Evolutionary conservation across 306 rosid species (phyloP).

Genomic region (Gleditsia sinensis): DNA sequence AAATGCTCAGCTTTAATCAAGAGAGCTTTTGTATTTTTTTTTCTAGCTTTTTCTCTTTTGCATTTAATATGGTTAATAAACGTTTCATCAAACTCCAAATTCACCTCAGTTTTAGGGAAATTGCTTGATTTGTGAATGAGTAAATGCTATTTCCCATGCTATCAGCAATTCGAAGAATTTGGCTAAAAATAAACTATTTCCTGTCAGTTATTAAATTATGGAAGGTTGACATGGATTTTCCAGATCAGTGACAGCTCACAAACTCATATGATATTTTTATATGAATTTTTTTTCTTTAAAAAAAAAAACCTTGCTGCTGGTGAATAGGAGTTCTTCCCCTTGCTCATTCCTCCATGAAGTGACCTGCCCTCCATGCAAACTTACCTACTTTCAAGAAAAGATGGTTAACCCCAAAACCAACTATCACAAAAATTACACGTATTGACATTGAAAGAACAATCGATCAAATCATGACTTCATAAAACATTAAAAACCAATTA

Average conservation of each 20-base stretch:
- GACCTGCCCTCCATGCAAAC: constrained; percentile 92
- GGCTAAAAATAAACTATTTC: constrained; percentile 17
- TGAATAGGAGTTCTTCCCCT: constrained; percentile 92
- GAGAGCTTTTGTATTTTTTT: background rate
- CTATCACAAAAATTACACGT: constrained; percentile 12
- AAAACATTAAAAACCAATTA: constrained; percentile 12
- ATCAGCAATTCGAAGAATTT: background rate
- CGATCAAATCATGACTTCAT: constrained; percentile 16
- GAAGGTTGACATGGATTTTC: constrained; percentile 25
- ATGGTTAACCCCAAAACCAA: constrained; percentile 3
- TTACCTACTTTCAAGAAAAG: constrained; percentile 58
- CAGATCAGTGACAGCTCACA: constrained; percentile 15
- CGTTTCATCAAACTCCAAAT: constrained; percentile 7
- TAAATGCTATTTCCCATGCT: background rate
- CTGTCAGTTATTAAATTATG: background rate
- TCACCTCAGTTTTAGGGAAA: constrained; percentile 8
- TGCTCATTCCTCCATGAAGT: constrained; percentile 84
- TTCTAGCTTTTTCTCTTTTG: background rate
- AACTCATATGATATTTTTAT: background rate
- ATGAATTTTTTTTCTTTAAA: background rate
- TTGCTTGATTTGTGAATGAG: constrained; percentile 4
- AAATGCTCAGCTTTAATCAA: constrained; percentile 14
- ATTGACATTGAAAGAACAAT: background rate
- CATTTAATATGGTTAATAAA: constrained; percentile 5
- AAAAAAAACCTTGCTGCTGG: constrained; percentile 75